These are phyloP conservation scores for Paraphoma sp. DNA, from an alignment of 2,329 filamentous ascomycete genomes.

Conservation along the genomic window DNA sequence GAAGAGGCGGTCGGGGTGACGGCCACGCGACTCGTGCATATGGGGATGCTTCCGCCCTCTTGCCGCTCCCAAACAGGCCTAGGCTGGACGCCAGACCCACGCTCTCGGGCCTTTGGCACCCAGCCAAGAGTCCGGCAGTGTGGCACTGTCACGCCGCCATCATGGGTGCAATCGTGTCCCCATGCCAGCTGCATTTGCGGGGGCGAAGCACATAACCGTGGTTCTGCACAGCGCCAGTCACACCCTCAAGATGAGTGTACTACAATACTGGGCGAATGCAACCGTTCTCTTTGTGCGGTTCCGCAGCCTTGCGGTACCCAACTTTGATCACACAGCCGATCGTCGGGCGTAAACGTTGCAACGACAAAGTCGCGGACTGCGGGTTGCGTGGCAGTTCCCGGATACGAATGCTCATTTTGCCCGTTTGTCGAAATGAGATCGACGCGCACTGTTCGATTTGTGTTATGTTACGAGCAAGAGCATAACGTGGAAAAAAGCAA, in stretches of 20 bases:
- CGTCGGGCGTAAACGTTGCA: slow-evolving; percentile 3
- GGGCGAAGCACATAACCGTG: slow-evolving; percentile 6
- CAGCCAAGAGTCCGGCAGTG: slow-evolving; percentile 42
- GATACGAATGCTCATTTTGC: slow-evolving; percentile 16
- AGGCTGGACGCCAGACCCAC: slow-evolving; percentile 36
- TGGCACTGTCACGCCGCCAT: slow-evolving; percentile 45
- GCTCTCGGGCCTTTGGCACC: slow-evolving; percentile 33
- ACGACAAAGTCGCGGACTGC: slow-evolving; percentile 9
- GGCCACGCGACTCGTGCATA: slow-evolving; percentile 45
- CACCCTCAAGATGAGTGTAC: not conserved
- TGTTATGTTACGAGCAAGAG: slow-evolving; percentile 3
- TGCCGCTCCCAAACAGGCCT: slow-evolving; percentile 28
- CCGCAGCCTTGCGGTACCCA: not conserved
- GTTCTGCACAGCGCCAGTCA: slow-evolving; percentile 1
- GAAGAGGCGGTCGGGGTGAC: slow-evolving; percentile 16
- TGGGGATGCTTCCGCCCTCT: slow-evolving; percentile 28
- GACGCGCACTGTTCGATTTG: slow-evolving; percentile 3
- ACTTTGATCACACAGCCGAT: not conserved
- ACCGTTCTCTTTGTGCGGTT: not conserved
- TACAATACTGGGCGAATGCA: not conserved
- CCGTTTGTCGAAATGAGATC: slow-evolving; percentile 1
- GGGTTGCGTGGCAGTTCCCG: slow-evolving; percentile 15
- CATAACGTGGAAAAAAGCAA: not conserved
- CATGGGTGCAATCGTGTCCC: slow-evolving; percentile 35
- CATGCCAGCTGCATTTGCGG: slow-evolving; percentile 34